phyloP scores from a whole-genome alignment of 2,329 filamentous ascomycete genomes.

The Penicillium crustosum region DNA sequence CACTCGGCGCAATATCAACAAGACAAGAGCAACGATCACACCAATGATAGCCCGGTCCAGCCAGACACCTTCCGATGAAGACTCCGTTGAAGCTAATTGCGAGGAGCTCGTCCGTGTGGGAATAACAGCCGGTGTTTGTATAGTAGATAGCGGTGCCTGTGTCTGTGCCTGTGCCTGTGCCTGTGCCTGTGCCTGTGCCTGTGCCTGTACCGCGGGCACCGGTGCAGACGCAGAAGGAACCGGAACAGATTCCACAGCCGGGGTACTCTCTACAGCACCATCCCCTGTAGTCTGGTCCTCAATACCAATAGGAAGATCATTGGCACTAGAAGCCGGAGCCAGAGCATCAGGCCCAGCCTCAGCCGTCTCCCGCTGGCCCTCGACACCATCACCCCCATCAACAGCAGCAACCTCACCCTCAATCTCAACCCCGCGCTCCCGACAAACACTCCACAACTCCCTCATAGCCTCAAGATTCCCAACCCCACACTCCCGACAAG shows the following conservation, averaged over 20 bases:
- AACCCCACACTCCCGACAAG: constrained; percentile 66
- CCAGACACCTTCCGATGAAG: constrained; percentile 62
- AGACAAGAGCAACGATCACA: constrained; percentile 66
- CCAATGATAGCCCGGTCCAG: constrained; percentile 78
- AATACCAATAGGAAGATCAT: neutral
- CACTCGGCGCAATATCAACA: constrained; percentile 63
- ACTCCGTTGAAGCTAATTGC: neutral
- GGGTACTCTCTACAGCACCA: neutral
- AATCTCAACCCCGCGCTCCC: constrained; percentile 34
- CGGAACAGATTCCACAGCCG: neutral
- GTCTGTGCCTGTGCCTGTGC: neutral
- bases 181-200: neutral
- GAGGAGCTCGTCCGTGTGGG: constrained; percentile 1
- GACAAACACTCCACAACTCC: constrained; percentile 28
- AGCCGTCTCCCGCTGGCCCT: neutral
- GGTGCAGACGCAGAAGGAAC: neutral
- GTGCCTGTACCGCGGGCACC: neutral
- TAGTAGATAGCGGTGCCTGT: neutral
- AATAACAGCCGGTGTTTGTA: neutral
- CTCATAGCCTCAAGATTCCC: constrained; percentile 51
- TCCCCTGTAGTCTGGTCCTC: neutral
- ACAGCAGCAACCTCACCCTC: constrained; percentile 1
- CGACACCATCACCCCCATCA: constrained; percentile 35
- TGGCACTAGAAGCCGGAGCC: neutral
- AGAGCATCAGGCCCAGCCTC: neutral